phyloP scores from a whole-genome alignment of 2,329 filamentous ascomycete genomes.

The Cladosporium sp. region DNA sequence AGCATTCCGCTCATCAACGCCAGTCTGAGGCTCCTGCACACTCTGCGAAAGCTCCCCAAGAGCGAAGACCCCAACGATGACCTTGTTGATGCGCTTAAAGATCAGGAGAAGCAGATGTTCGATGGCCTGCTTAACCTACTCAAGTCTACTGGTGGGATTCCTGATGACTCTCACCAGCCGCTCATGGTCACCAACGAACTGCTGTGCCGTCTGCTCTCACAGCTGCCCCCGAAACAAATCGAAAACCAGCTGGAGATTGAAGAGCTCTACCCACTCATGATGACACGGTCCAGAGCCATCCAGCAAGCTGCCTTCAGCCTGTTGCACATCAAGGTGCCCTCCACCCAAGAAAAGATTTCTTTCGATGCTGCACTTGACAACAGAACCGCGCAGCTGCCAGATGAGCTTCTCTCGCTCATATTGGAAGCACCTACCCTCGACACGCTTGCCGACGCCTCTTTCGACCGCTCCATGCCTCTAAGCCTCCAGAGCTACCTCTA shows the following conservation, averaged over 20 bases:
- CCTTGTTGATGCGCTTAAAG: constrained; percentile 70
- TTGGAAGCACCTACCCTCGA: constrained; percentile 73
- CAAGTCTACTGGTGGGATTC: constrained; percentile 47
- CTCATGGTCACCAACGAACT: constrained; percentile 73
- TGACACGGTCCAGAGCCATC: constrained; percentile 71
- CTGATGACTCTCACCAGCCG: constrained; percentile 62
- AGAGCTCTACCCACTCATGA: constrained; percentile 73
- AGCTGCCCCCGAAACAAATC: constrained; percentile 62
- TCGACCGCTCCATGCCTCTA: constrained; percentile 66
- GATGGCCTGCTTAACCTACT: constrained; percentile 64
- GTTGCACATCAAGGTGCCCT: constrained; percentile 76
- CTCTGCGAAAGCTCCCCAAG: constrained; percentile 58
- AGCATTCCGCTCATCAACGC: constrained; percentile 57
- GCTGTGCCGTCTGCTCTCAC: constrained; percentile 67
- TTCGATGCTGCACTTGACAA: constrained; percentile 74
- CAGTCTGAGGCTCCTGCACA: constrained; percentile 69
- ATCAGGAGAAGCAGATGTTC: constrained; percentile 58
- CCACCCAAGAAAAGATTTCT: constrained; percentile 76
- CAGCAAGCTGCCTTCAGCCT: constrained; percentile 80
- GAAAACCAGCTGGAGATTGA: constrained; percentile 54
- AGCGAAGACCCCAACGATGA: constrained; percentile 78
- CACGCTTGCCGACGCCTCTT: constrained; percentile 64
- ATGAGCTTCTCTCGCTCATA: constrained; percentile 81
- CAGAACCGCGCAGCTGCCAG: constrained; percentile 70
- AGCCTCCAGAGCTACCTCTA: constrained; percentile 77